phyloP scores from a whole-genome alignment of 495 filamentous ascomycete species.

The Aspergillus cristatus region DNA sequence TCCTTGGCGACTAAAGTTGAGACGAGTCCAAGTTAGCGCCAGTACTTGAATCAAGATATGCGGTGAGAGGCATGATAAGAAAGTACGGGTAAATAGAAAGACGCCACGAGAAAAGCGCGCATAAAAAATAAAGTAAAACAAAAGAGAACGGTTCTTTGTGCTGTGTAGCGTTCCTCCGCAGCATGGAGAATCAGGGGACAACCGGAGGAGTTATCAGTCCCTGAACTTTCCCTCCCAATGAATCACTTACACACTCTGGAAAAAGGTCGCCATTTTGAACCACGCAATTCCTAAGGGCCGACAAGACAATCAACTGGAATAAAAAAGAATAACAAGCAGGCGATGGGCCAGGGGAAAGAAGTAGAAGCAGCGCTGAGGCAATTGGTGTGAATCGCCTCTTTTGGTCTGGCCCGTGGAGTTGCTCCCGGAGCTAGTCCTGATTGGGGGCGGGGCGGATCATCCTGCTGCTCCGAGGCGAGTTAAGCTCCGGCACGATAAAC shows the following conservation, averaged over 20 bases:
- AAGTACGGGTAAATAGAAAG: constrained; percentile 1
- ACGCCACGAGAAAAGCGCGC: background rate
- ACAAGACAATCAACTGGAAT: constrained; percentile 2
- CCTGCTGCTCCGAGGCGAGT: background rate
- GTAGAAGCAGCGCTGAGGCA: background rate
- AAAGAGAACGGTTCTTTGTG: background rate
- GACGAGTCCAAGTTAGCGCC: constrained; percentile 17
- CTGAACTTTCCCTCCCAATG: background rate
- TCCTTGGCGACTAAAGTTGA: constrained; percentile 36
- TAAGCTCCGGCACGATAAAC: background rate
- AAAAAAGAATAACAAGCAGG: background rate
- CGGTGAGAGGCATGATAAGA: constrained; percentile 11
- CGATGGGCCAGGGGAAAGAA: background rate
- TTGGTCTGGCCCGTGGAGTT: constrained; percentile 20
- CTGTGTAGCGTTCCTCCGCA: background rate
- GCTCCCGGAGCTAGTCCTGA: constrained; percentile 12
- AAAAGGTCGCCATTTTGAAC: constrained; percentile 61
- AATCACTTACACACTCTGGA: constrained; percentile 68
- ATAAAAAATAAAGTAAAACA: constrained; percentile 2
- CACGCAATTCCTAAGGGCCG: background rate
- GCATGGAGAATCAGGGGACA: background rate
- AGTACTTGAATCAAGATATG: constrained; percentile 39
- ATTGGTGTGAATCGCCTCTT: too few relatives aligned
- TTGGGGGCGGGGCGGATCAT: constrained; percentile 15
- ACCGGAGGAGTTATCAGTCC: too few relatives aligned